phyloP scores from a whole-genome alignment of 2,329 filamentous ascomycete genomes.

The Botrytis porri region DNA sequence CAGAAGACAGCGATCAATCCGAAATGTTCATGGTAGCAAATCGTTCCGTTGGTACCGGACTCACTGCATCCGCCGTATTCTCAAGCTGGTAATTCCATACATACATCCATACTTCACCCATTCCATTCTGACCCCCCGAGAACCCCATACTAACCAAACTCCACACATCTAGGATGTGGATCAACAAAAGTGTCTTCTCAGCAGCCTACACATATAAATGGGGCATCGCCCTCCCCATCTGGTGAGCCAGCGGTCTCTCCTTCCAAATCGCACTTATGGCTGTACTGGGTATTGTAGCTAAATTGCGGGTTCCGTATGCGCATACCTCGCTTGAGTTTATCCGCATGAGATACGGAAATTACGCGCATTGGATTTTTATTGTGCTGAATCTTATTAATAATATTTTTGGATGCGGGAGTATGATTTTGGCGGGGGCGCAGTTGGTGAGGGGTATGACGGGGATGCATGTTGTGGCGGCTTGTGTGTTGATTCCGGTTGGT shows the following conservation, averaged over 20 bases:
- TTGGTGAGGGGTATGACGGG: slow-evolving; percentile 31
- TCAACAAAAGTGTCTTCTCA: slow-evolving; percentile 43
- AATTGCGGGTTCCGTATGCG: slow-evolving; percentile 49
- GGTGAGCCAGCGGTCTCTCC: slow-evolving; percentile 51
- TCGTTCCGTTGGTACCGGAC: slow-evolving; percentile 26
- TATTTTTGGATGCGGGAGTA: slow-evolving; percentile 45
- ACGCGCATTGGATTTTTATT: slow-evolving; percentile 43
- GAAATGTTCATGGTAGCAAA: slow-evolving; percentile 39
- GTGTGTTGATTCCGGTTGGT: slow-evolving; percentile 26
- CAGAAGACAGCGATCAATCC: slow-evolving; percentile 45
- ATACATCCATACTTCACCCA: too few species aligned
- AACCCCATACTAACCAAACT: not conserved
- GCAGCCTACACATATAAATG: slow-evolving; percentile 61
- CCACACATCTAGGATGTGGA: slow-evolving; percentile 38
- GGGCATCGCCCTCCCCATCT: slow-evolving; percentile 57
- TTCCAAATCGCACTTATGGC: slow-evolving; percentile 52
- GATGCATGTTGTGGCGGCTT: slow-evolving; percentile 30
- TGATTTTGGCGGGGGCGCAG: slow-evolving; percentile 47
- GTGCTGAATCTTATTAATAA: slow-evolving; percentile 44
- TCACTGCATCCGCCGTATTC: slow-evolving; percentile 26
- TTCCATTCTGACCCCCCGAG: not conserved
- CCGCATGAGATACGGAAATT: slow-evolving; percentile 46
- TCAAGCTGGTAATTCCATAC: slow-evolving; percentile 12
- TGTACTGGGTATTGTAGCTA: slow-evolving; percentile 47
- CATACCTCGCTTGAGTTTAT: slow-evolving; percentile 52